Evolutionary conservation across 2,329 filamentous ascomycete species (phyloP).

Genomic region (Penicillium sp.): DNA sequence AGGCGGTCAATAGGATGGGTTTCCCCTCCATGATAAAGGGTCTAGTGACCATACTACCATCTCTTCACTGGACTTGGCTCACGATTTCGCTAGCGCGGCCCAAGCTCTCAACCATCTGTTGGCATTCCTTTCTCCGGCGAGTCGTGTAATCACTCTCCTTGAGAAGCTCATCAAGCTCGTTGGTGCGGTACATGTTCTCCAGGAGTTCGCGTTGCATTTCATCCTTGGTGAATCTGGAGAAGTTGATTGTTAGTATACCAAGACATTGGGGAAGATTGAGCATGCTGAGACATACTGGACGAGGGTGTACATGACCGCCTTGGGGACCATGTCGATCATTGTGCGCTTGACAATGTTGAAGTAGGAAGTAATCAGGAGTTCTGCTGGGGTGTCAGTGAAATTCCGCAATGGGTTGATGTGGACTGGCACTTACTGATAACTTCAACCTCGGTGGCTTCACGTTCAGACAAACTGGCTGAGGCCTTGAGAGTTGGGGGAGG

Average conservation of each 20-base stretch:
- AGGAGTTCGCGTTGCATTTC: slow-evolving; percentile 97
- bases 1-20: slow-evolving; percentile 6
- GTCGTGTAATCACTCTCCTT: slow-evolving; percentile 98
- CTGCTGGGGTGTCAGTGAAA: slow-evolving; percentile 46
- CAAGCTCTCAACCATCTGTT: slow-evolving; percentile 97
- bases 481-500: slow-evolving; percentile 92
- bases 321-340: slow-evolving; percentile 99
- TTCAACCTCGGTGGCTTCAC: slow-evolving; percentile 93
- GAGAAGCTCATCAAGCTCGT: slow-evolving; percentile 86
- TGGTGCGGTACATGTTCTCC: slow-evolving; percentile 93
- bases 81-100: slow-evolving; percentile 92
- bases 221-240: slow-evolving; percentile 79
- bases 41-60: neutral
- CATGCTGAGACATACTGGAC: slow-evolving; percentile 69
- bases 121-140: slow-evolving; percentile 92
- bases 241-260: slow-evolving; percentile 14
- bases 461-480: slow-evolving; percentile 87
- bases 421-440: slow-evolving; percentile 76
- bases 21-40: neutral
- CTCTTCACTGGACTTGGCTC: slow-evolving; percentile 63
- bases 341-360: slow-evolving; percentile 97
- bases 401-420: neutral
- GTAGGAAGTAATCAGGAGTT: slow-evolving; percentile 93
- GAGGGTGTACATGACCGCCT: slow-evolving; percentile 96
- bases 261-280: neutral